These are phyloP conservation scores for Penicillium sp. DNA, from an alignment of 2,329 filamentous ascomycete genomes.

Conservation along the genomic window DNA sequence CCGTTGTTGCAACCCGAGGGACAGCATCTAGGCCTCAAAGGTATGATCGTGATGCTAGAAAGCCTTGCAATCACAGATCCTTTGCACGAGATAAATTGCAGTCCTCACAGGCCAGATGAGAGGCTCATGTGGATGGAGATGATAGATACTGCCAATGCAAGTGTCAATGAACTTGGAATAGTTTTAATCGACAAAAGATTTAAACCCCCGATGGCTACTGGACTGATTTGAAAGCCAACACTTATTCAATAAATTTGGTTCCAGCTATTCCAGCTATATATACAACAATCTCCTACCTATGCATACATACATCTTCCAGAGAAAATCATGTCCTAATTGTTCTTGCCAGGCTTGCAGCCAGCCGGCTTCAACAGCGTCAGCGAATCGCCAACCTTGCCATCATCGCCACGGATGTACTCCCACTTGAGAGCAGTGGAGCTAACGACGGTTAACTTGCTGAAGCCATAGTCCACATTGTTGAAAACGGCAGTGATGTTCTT, in stretches of 20 bases:
- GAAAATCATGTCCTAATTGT: slow-evolving; percentile 59
- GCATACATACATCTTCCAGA: slow-evolving; percentile 34
- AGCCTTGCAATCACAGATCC: background rate
- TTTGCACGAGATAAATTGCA: background rate
- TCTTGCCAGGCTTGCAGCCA: slow-evolving; percentile 2
- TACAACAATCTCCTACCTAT: background rate
- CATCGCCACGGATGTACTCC: slow-evolving; percentile 55
- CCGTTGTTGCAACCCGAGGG: background rate
- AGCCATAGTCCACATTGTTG: slow-evolving; percentile 56
- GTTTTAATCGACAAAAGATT: background rate
- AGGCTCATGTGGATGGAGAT: background rate
- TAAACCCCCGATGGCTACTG: background rate
- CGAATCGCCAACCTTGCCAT: slow-evolving; percentile 46
- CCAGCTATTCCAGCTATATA: background rate
- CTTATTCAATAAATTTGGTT: background rate
- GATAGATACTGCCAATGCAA: background rate
- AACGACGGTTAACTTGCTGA: slow-evolving; percentile 55
- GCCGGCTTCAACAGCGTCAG: slow-evolving; percentile 44
- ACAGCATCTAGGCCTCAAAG: background rate
- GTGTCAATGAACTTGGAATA: background rate
- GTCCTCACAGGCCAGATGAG: background rate
- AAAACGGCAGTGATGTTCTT: slow-evolving; percentile 55
- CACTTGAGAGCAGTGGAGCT: slow-evolving; percentile 52
- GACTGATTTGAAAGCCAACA: background rate
- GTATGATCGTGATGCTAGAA: background rate